Conservation (phyloP, 805 yeast genomes). For the Candida sanyiensis region DNA sequence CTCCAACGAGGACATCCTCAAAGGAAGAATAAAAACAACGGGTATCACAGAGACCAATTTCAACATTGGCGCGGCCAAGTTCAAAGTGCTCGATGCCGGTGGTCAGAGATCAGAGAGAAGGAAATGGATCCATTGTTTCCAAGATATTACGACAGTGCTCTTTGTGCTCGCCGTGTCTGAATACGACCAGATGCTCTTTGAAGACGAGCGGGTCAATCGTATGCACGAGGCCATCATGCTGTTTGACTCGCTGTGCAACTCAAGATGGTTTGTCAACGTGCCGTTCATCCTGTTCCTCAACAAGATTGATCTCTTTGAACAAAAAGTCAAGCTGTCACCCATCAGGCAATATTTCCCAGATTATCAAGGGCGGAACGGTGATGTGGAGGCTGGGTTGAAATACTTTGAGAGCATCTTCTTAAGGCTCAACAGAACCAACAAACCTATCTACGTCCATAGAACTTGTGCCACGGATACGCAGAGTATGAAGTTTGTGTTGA, state of each 20-base stretch:
- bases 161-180: constrained; percentile 89
- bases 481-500: constrained; percentile 83
- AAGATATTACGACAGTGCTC: constrained; percentile 79
- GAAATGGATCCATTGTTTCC: constrained; percentile 94
- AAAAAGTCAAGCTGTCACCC: constrained; percentile 62
- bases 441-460: constrained; percentile 82
- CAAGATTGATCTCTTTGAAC: constrained; percentile 76
- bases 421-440: constrained; percentile 52
- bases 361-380: constrained; percentile 58
- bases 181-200: constrained; percentile 87
- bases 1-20: constrained; percentile 75
- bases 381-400: constrained; percentile 59
- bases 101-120: constrained; percentile 90
- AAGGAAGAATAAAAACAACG: constrained; percentile 90
- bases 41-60: constrained; percentile 89
- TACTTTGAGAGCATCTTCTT: constrained; percentile 68
- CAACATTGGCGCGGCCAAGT: constrained; percentile 55
- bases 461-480: constrained; percentile 94
- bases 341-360: constrained; percentile 73
- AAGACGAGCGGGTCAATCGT: constrained; percentile 82
- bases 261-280: constrained; percentile 77
- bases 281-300: constrained; percentile 88
- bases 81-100: constrained; percentile 90
- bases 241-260: constrained; percentile 78
- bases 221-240: constrained; percentile 85